Conservation (phyloP, 495 filamentous ascomycete genomes). For the Arthonia radiata region DNA sequence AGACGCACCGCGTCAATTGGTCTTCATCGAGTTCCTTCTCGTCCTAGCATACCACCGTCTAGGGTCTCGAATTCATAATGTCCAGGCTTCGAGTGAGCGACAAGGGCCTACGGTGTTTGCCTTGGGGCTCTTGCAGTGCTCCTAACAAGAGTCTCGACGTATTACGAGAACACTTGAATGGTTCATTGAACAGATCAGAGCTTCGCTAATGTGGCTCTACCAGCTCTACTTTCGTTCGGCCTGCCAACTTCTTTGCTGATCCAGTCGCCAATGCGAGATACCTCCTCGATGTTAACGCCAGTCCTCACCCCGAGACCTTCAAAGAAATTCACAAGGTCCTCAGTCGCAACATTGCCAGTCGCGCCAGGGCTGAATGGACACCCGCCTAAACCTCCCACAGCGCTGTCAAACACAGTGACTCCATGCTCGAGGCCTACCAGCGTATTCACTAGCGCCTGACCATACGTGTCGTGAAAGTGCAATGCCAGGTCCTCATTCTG, state of each 20-base stretch:
- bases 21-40: too few relatives aligned
- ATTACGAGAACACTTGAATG: too few relatives aligned
- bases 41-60: too few relatives aligned
- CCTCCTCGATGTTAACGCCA: constrained; percentile 60
- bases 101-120: too few relatives aligned
- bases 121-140: too few relatives aligned
- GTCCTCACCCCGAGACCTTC: constrained; percentile 72
- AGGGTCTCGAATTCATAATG: too few relatives aligned
- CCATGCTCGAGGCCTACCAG: constrained; percentile 71
- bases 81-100: too few relatives aligned
- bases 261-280: constrained; percentile 70
- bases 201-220: constrained; percentile 49
- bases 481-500: constrained; percentile 59
- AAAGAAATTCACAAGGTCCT: constrained; percentile 77
- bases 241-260: constrained; percentile 63
- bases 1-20: too few relatives aligned
- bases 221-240: constrained; percentile 48
- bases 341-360: constrained; percentile 84
- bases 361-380: constrained; percentile 88
- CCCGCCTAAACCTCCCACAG: constrained; percentile 74
- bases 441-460: constrained; percentile 76
- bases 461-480: constrained; percentile 96
- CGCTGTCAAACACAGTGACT: constrained; percentile 69
- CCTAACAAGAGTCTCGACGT: too few relatives aligned
- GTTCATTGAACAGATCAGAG: too few relatives aligned